Evolutionary conservation across 768 basidiomycete genomes (phyloP), one percentile per base, ranked within the genome.

Genomic region (Holtermannia corniformis): DNA sequence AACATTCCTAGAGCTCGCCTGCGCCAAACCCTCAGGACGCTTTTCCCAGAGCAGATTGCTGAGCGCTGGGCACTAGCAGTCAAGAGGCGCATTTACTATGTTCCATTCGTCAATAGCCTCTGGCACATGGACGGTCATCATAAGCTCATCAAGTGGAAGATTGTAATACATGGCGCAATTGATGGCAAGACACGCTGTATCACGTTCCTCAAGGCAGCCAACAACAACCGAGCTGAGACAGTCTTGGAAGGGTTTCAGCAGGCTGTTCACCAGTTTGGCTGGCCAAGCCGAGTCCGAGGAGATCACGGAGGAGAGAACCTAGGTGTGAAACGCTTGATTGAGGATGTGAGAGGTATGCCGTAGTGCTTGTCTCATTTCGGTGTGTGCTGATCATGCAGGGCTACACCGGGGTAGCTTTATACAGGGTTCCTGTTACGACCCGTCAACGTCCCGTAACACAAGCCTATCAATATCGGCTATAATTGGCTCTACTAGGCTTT

Each of bases 151-250:
- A 54, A 45, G 3, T 76, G 64, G 62, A 65, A 67, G 42, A 67
- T 76, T 41, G 72, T 76, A 2, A 71, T 73, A 2, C 76, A 77
- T 59, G 72, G 70, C 1, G 76, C 75, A 49, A 72, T 78, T 10
- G 76, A 78, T 48, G 76, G 77, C 1, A 71, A 72, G 46, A 73
- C 73, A 5, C 60, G 75, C 3, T 61, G 74, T 19, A 58, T 78
- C 1, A 64, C 65, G 14, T 76, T 62, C 0, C 58, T 78, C 4
- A 49, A 50, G 5, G 75, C 73, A 0, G 73, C 64, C 47, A 56
- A 71, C 48, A 77, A 78, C 55, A 79, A 78, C 47, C 47, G 58
- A 2, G 73, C 64, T 0, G 41, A 61, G 0, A 78, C 76, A 4
- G 77, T 78, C 3, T 53, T 74, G 0, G 21, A 64, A 0, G 52